Base-by-base conservation (phyloP, 768 basidiomycete genomes). In the Lactifluus subvellereus region DNA sequence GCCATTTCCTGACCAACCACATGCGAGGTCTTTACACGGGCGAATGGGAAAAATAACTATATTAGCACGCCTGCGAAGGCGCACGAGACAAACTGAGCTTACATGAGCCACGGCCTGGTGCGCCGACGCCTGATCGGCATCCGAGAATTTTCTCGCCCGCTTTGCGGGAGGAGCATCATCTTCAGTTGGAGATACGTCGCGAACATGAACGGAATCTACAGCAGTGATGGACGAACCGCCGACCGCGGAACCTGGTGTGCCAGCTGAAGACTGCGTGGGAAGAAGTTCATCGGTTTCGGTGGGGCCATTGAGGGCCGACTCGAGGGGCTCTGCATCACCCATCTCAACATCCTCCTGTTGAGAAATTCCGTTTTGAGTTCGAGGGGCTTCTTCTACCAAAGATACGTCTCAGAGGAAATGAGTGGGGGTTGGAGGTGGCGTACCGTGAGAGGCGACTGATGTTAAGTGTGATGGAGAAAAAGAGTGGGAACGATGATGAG, bases 101-200 rank as follows among this genome's bases (percentile, higher is more conserved):
- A 90, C 88, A 78, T 90, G 84, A 65, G 84, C 82, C 69, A 86
- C 86, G 53, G 85, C 84, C 72, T 82, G 81, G 75, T 89, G 65
- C 42, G 57, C 81, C 68, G 87, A 87, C 52, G 86, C 86, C 72
- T 82, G 82, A 76, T 89, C 87, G 37, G 84, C 84, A 72, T 93
- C 89, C 52, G 88, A 89, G 69, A 84, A 77, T 75, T 85, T 85
- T 68, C 91, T 77, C 33, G 88, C 82, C 65, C 91, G 82, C 81
- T 93, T 93, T 63, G 89, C 87, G 33, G 91, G 91, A n/a, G 87
- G 76, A 61, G 82, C 78, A 65, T 86, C 84, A 62, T 86, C 84
- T 68, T 83, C 80, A 72, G 70, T 69, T 16, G 66, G 55, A 22
- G 67, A 62, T 30, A 64, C 56, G 61, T 61, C 56, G 68, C 68